Evolutionary conservation across 2,329 filamentous ascomycete species (phyloP).

Genomic region (Orbilia ellipsospora): DNA sequence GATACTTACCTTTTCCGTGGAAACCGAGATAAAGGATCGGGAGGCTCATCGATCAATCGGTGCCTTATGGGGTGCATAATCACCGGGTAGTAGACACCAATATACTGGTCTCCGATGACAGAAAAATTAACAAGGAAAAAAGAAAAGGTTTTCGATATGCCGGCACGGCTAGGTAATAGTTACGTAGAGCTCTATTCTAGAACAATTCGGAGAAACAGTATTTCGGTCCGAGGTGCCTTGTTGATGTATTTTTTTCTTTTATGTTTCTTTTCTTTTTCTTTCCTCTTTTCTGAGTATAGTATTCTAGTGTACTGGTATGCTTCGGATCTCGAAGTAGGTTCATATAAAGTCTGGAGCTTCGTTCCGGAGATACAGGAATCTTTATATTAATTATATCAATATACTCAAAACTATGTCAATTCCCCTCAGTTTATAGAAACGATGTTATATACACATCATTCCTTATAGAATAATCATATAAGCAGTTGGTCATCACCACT

Average conservation of each 20-base stretch:
- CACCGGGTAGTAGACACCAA: slow-evolving; percentile 1
- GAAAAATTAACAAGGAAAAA: not conserved
- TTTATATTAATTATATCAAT: not conserved
- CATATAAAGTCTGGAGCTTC: slow-evolving; percentile 5
- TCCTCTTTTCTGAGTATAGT: not conserved
- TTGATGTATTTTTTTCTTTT: not conserved
- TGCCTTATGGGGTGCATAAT: slow-evolving; percentile 3
- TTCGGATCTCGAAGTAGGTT: not conserved
- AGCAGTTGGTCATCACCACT: slow-evolving; percentile 6
- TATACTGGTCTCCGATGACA: not conserved
- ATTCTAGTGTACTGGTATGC: not conserved
- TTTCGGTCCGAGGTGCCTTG: not conserved
- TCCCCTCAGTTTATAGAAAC: not conserved
- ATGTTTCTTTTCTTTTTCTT: not conserved
- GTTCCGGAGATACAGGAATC: not conserved
- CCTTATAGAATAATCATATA: not conserved
- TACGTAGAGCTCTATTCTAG: slow-evolving; percentile 14
- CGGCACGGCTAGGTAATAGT: not conserved
- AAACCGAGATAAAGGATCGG: slow-evolving; percentile 1
- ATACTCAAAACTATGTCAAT: not conserved
- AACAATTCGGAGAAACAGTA: slow-evolving; percentile 1
- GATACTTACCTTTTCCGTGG: not conserved
- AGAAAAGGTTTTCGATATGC: not conserved
- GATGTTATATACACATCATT: slow-evolving; percentile 4
- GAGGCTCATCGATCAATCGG: not conserved